Evolutionary conservation across 2,329 filamentous ascomycete genomes (phyloP).

Genomic region (Penicillium sp.): DNA sequence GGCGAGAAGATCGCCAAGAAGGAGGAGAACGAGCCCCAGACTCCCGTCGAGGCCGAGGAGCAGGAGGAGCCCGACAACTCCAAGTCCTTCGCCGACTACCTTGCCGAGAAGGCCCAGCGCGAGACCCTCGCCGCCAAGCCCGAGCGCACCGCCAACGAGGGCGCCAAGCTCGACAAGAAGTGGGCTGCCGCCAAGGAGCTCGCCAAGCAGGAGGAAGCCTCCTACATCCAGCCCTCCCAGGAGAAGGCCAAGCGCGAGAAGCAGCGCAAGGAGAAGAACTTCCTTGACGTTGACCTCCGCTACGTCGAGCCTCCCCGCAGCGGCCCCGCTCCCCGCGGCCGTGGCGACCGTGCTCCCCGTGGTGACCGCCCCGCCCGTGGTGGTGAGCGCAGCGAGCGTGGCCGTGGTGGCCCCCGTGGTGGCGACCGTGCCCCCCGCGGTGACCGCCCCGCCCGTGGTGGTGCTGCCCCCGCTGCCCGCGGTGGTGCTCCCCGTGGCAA

Average conservation of each 20-base stretch:
- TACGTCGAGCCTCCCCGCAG: conserved; percentile 67
- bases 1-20: conserved; percentile 83
- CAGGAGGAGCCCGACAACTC: conserved; percentile 76
- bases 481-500: conserved; percentile 39
- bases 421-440: conserved; percentile 23
- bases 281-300: conserved; percentile 84
- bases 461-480: conserved; percentile 51
- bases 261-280: conserved; percentile 87
- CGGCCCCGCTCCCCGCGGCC: conserved; percentile 50
- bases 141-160: conserved; percentile 90
- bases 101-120: conserved; percentile 72
- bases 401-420: conserved; percentile 26
- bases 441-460: conserved; percentile 25
- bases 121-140: conserved; percentile 63
- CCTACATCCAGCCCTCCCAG: conserved; percentile 69
- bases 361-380: conserved; percentile 47
- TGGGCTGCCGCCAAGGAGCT: conserved; percentile 79
- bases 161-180: conserved; percentile 83
- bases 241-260: conserved; percentile 82
- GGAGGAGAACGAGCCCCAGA: conserved; percentile 72
- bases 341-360: conserved; percentile 47
- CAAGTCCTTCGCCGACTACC: conserved; percentile 87
- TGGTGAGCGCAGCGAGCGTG: conserved; percentile 23
- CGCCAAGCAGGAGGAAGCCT: conserved; percentile 60
- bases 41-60: conserved; percentile 49